Evolutionary conservation across 306 rosid species (phyloP).

Genomic region (Neltuma alba): DNA sequence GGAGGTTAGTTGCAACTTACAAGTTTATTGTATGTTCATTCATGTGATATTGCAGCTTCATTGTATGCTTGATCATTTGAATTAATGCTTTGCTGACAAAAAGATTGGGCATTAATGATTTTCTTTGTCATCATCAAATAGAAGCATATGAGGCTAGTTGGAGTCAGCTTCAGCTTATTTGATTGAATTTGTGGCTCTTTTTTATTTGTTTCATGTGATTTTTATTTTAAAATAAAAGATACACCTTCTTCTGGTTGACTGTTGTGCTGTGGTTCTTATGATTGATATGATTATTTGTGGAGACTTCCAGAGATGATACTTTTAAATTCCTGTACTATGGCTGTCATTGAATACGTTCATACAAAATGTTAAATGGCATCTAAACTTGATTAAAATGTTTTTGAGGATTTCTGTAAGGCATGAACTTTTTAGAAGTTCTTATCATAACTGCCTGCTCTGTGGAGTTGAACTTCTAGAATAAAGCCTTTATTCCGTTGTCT

Average conservation of each 20-base stretch:
- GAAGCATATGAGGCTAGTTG: neutral
- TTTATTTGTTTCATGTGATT: neutral
- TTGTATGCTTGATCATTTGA: neutral
- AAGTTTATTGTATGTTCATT: neutral
- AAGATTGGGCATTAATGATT: neutral
- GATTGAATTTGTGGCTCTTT: neutral
- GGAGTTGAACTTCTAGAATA: neutral
- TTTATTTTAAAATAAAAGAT: neutral
- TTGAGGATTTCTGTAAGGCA: neutral
- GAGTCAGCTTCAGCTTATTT: constrained; percentile 4
- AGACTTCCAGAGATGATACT: neutral
- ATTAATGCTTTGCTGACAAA: neutral
- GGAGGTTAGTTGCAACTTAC: constrained; percentile 42
- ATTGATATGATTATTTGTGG: neutral
- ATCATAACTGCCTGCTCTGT: constrained; percentile 19
- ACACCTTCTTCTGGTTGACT: neutral
- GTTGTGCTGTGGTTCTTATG: neutral
- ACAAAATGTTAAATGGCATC: neutral
- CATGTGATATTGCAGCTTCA: neutral
- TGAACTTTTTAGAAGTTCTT: neutral
- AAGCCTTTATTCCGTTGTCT: neutral
- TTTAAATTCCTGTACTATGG: neutral
- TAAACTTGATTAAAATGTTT: neutral
- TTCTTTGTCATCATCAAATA: neutral
- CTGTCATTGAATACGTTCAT: neutral